These are phyloP conservation scores for Hirsutella thompsonii DNA, from an alignment of 2,329 filamentous ascomycete genomes.

Conservation along the genomic window DNA sequence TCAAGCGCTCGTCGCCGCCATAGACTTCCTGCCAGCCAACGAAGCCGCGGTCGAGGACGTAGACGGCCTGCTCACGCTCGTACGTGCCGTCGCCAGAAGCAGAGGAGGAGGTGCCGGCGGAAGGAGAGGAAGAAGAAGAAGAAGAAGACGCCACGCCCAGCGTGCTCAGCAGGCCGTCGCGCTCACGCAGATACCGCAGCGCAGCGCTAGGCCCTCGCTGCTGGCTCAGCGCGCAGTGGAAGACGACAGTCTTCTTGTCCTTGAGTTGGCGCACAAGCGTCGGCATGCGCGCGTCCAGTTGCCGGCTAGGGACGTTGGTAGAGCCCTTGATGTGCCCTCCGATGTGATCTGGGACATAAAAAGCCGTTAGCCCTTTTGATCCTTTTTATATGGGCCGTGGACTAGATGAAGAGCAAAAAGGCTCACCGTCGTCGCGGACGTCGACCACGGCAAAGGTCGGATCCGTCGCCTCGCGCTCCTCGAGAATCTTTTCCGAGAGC, in stretches of 20 bases:
- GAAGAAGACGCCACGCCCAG: slow-evolving; percentile 15
- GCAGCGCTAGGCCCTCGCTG: slow-evolving; percentile 80
- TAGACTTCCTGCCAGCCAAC: slow-evolving; percentile 77
- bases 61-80: slow-evolving; percentile 54
- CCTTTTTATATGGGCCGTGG: not conserved
- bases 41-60: slow-evolving; percentile 75
- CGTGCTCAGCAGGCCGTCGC: slow-evolving; percentile 33
- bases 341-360: slow-evolving; percentile 53
- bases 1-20: slow-evolving; percentile 66
- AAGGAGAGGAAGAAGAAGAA: too few relatives aligned
- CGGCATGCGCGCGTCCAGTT: slow-evolving; percentile 64
- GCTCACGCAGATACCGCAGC: slow-evolving; percentile 62
- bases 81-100: too few relatives aligned
- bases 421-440: slow-evolving; percentile 68
- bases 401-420: not conserved
- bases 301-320: slow-evolving; percentile 59
- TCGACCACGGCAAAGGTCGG: slow-evolving; percentile 63
- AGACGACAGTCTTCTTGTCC: slow-evolving; percentile 73
- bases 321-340: slow-evolving; percentile 79
- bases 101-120: too few relatives aligned
- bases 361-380: too few relatives aligned
- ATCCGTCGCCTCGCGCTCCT: slow-evolving; percentile 25
- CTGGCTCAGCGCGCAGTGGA: slow-evolving; percentile 89
- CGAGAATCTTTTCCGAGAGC: slow-evolving; percentile 54
- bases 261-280: slow-evolving; percentile 69